Base-by-base conservation (phyloP, 306 rosid species). In the Vicia villosa region DNA sequence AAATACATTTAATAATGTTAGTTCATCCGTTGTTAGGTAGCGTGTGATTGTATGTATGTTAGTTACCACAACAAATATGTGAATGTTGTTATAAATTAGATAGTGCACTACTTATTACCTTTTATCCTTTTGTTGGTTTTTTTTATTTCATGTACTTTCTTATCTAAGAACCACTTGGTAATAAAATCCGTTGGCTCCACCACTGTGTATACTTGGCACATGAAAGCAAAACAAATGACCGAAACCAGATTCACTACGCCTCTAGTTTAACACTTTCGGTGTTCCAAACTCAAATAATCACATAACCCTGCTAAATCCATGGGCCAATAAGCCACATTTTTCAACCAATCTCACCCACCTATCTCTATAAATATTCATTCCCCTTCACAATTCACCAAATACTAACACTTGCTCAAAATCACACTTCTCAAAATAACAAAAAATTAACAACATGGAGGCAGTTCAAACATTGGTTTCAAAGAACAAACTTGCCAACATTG, bases 401-500 rank as follows among this genome's bases (percentile, higher is more conserved):
- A 11, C 26, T 51, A n/a, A 56, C 68, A 24, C 2, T 24, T 24
- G 3, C 21, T 15, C 20, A 7, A 46, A 2, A 46, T 46, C 8
- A 63, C 26, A 38, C 19, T 63, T 32, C 51, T 52, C 38, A 34
- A 34, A 32, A 32, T 60, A 41, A 32, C 30, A 17, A 7, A 4
- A 19, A 34, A 34, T 34, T 3, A 41, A 36, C 73, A 70, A n/a
- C 50, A 91, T 92, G 97, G 91, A 92, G 43, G 64, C 86, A 12
- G 56, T 86, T 89, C 92, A 84, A 49, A 42, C 89, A 3, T 92
- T 95, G 97, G 87, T 87, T 80, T 74, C 87, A 21, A 73, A 87
- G 38, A 83, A 92, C 92, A 89, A 92, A 80, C 92, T 92, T 69
- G 68, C 85, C 30, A 84, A 80, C 84, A 78, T 92, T 70, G 97